Conservation (phyloP, 495 filamentous ascomycete species). For the Penicillium manginii region DNA sequence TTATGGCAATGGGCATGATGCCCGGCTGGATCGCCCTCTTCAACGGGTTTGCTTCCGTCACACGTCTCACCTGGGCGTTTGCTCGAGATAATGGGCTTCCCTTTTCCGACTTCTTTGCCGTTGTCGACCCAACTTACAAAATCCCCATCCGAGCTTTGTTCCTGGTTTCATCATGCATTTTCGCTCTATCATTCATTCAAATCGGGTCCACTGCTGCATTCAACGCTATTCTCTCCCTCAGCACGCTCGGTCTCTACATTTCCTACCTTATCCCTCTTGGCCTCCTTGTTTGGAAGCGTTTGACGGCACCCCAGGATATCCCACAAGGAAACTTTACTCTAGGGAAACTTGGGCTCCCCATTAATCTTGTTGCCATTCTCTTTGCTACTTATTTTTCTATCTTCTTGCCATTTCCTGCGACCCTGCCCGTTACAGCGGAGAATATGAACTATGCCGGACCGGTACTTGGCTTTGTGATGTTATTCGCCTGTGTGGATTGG, state of each 20-base stretch:
- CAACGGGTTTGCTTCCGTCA: constrained; percentile 54
- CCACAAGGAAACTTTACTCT: constrained; percentile 35
- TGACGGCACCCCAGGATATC: constrained; percentile 29
- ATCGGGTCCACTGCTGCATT: constrained; percentile 46
- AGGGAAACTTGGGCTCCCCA: constrained; percentile 36
- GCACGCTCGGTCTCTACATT: constrained; percentile 40
- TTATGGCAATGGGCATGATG: constrained; percentile 44
- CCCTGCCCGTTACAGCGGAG: constrained; percentile 40
- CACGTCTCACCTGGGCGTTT: constrained; percentile 62
- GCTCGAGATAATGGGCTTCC: constrained; percentile 64
- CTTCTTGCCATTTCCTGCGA: constrained; percentile 50
- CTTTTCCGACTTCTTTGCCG: constrained; percentile 52
- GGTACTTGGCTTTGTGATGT: constrained; percentile 42
- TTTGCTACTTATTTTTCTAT: constrained; percentile 47
- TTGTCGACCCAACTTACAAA: constrained; percentile 44
- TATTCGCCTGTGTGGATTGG: constrained; percentile 46
- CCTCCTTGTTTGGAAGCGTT: constrained; percentile 39
- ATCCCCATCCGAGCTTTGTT: constrained; percentile 50
- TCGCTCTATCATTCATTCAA: constrained; percentile 42
- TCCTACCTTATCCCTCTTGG: constrained; percentile 50
- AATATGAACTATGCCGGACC: constrained; percentile 53
- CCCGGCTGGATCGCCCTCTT: constrained; percentile 51
- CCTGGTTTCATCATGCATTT: constrained; percentile 26
- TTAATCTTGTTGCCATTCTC: constrained; percentile 48
- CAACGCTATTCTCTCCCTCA: constrained; percentile 47